Evolutionary conservation across 2,329 filamentous ascomycete genomes (phyloP).

Genomic region (Ceratocystis variospora): DNA sequence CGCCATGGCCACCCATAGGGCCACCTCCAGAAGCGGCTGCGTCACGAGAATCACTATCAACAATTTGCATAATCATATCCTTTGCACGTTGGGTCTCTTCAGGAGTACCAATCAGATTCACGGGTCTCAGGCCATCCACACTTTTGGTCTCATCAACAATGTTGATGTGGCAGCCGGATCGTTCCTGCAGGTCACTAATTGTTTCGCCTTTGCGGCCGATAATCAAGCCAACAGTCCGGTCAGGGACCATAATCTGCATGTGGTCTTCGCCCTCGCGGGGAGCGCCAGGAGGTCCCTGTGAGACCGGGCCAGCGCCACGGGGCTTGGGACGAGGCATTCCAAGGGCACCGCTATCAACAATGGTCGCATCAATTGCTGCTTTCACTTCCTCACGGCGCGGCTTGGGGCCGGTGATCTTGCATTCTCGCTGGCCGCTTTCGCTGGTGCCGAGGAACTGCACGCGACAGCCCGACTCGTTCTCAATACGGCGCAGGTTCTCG

Average conservation of each 20-base stretch:
- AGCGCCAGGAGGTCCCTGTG: not conserved
- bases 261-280: constrained; percentile 65
- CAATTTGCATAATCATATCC: constrained; percentile 82
- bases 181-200: constrained; percentile 80
- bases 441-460: constrained; percentile 77
- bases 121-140: constrained; percentile 74
- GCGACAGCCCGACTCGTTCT: constrained; percentile 65
- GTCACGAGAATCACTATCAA: constrained; percentile 71
- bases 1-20: constrained; percentile 25
- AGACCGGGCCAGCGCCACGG: not conserved
- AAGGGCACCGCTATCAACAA: constrained; percentile 16
- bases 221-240: constrained; percentile 82
- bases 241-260: constrained; percentile 87
- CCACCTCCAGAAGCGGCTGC: constrained; percentile 27
- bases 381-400: constrained; percentile 64
- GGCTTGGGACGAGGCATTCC: constrained; percentile 35
- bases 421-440: constrained; percentile 64
- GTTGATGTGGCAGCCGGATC: constrained; percentile 88
- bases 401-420: constrained; percentile 67
- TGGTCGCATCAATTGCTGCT: constrained; percentile 64
- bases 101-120: constrained; percentile 73
- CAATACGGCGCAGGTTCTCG: constrained; percentile 76
- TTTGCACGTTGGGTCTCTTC: constrained; percentile 65
- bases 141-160: constrained; percentile 90
- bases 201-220: constrained; percentile 91